phyloP scores from a whole-genome alignment of 2,329 filamentous ascomycete genomes.

The Decorospora gaudefroyi region DNA sequence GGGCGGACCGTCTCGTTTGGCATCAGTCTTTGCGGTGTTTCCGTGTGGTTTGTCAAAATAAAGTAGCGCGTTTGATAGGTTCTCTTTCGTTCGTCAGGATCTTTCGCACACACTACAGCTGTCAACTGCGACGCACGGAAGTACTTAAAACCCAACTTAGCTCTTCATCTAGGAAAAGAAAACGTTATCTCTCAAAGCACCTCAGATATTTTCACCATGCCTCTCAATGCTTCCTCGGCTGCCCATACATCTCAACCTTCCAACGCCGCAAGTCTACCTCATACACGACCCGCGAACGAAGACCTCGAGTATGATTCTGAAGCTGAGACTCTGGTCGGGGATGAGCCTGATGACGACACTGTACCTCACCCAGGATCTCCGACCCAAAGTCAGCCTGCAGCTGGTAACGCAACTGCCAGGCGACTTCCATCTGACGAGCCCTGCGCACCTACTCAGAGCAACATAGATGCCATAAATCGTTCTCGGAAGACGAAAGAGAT shows the following conservation, averaged over 20 bases:
- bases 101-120: no score
- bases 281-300: conserved; percentile 7
- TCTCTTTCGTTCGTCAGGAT: no score
- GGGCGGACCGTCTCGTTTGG: no score
- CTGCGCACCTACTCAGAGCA: not conserved
- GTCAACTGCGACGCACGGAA: no score
- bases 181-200: no score
- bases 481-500: not conserved
- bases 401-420: conserved; percentile 2
- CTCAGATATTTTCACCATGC: not conserved
- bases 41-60: no score
- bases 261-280: conserved; percentile 5
- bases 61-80: no score
- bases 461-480: not conserved
- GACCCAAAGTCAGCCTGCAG: conserved; percentile 5
- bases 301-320: conserved; percentile 6
- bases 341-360: conserved; percentile 10
- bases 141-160: no score
- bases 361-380: not conserved
- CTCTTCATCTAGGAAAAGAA: no score
- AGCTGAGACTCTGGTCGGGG: conserved; percentile 7
- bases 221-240: not conserved
- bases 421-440: conserved; percentile 3
- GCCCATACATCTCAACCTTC: not conserved
- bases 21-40: no score